Evolutionary conservation across 805 yeast genomes (phyloP).

Genomic region (Barnettozyma botsteinii): DNA sequence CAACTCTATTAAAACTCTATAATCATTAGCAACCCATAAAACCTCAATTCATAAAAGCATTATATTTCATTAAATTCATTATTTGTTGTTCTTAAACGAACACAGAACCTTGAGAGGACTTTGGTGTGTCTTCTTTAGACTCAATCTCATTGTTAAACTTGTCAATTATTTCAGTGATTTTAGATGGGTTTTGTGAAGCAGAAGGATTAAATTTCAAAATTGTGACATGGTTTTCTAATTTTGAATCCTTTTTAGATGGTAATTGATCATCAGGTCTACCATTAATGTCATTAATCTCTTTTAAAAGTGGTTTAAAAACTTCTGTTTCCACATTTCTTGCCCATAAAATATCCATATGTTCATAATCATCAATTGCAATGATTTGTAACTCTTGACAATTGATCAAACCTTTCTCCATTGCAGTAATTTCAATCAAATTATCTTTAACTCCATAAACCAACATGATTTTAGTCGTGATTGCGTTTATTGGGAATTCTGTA

Average conservation of each 20-base stretch:
- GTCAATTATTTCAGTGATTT: conserved; percentile 1
- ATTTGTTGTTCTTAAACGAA: conserved; percentile 2
- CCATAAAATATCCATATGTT: conserved; percentile 81
- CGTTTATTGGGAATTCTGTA: conserved; percentile 50
- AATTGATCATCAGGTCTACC: neutral
- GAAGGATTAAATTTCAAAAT: neutral
- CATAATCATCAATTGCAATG: conserved; percentile 51
- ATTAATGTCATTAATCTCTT: conserved; percentile 33
- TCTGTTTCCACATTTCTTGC: conserved; percentile 47
- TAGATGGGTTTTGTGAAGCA: neutral
- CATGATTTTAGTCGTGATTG: conserved; percentile 53
- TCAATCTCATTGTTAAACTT: neutral
- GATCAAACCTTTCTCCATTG: conserved; percentile 52
- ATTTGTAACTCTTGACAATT: conserved; percentile 24
- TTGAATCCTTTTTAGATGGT: neutral
- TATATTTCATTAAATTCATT: neutral
- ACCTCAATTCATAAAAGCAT: too few relatives aligned
- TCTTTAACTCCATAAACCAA: conserved; percentile 67
- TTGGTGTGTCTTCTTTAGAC: neutral
- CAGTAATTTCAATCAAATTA: conserved; percentile 64
- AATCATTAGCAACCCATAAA: neutral
- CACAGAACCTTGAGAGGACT: conserved; percentile 10
- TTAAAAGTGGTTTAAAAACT: conserved; percentile 41
- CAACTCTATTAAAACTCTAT: neutral
- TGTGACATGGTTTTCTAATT: neutral